Percentiles rank a stretch among this genome's conserved stretches.
phyloP scores from a whole-genome alignment of 805 yeast species.

The Dipodascus geniculatus region DNA sequence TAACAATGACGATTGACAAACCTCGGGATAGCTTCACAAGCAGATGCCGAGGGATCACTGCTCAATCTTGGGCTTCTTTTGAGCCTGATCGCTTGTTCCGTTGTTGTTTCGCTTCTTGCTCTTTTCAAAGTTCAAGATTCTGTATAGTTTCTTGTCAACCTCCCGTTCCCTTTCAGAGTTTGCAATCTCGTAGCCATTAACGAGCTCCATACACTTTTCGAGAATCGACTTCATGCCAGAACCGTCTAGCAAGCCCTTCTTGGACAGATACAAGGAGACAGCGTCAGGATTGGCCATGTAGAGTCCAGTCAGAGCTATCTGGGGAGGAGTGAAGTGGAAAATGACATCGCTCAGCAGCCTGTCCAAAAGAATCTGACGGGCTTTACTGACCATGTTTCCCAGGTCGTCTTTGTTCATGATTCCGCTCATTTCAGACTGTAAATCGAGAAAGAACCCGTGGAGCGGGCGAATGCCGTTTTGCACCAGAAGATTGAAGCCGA shows the following conservation, averaged over 20 bases:
- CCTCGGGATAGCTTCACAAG: too few species aligned
- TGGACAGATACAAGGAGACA: not conserved
- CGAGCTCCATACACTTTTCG: not conserved
- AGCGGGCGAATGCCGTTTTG: conserved; percentile 85
- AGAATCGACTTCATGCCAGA: not conserved
- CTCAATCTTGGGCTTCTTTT: not conserved
- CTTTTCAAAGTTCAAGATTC: not conserved
- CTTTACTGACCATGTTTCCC: conserved; percentile 59
- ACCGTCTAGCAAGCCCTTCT: not conserved
- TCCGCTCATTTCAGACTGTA: conserved; percentile 47
- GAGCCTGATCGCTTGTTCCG: not conserved
- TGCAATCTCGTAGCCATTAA: not conserved
- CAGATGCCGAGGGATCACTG: not conserved
- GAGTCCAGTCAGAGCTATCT: conserved; percentile 82
- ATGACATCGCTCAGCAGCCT: conserved; percentile 66
- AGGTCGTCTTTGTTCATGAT: conserved; percentile 30
- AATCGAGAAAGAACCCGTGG: conserved; percentile 91
- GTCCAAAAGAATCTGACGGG: conserved; percentile 53
- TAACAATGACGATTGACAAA: too few species aligned
- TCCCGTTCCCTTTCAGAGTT: not conserved
- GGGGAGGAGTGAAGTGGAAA: conserved; percentile 85
- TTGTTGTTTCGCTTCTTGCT: not conserved
- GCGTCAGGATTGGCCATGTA: not conserved
- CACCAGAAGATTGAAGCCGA: conserved; percentile 68
- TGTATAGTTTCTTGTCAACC: not conserved